phyloP scores from a whole-genome alignment of 257 asterid genomes.

The Jasminum sambac region DNA sequence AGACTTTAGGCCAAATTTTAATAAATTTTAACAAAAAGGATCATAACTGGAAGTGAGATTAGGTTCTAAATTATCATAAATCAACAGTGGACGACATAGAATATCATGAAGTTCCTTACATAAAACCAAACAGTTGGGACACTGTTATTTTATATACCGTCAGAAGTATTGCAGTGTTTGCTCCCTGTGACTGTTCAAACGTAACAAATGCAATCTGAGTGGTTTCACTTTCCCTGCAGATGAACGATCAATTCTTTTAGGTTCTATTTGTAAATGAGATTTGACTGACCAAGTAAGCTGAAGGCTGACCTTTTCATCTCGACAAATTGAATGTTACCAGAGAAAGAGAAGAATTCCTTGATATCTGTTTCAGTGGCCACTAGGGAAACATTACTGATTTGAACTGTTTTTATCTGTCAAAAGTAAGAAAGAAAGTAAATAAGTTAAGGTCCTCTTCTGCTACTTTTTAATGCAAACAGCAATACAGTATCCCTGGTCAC shows the following conservation, averaged over 20 bases:
- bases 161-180: conserved; percentile 55
- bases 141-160: conserved; percentile 33
- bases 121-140: neutral
- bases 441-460: neutral
- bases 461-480: neutral
- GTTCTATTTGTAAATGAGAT: neutral
- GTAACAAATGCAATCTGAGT: conserved; percentile 37
- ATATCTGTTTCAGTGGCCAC: conserved; percentile 40
- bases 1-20: neutral
- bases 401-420: conserved; percentile 46
- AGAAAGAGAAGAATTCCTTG: conserved; percentile 47
- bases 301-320: conserved; percentile 57
- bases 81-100: neutral
- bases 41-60: neutral
- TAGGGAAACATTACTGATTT: conserved; percentile 45
- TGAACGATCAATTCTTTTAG: neutral
- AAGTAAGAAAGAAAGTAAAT: neutral
- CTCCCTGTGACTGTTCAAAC: conserved; percentile 53
- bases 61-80: neutral
- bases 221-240: conserved; percentile 44
- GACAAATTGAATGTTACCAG: conserved; percentile 52
- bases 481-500: neutral
- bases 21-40: neutral
- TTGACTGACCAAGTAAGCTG: neutral
- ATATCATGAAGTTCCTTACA: neutral